Evolutionary conservation across 805 yeast species (phyloP).

Genomic region (Zygoascus biomembranicola): DNA sequence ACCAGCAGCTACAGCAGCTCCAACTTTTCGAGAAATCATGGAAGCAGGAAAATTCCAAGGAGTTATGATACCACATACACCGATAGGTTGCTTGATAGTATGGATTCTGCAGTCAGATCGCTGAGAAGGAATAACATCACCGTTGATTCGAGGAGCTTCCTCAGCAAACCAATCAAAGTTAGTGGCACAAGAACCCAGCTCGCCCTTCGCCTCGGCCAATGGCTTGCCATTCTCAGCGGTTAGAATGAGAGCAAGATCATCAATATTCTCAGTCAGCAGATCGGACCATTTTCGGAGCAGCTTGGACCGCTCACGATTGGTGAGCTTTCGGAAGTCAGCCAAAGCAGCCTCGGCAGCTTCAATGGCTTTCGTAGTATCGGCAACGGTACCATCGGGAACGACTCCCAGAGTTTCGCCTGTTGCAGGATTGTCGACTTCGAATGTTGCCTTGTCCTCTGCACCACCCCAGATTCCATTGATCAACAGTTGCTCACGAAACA

Average conservation of each 20-base stretch:
- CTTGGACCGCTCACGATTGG: conserved; percentile 49
- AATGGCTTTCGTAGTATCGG: conserved; percentile 47
- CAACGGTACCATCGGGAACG: conserved; percentile 49
- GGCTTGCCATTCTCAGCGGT: conserved; percentile 74
- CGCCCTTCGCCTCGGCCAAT: conserved; percentile 62
- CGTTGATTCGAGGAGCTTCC: conserved; percentile 57
- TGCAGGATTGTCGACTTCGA: conserved; percentile 74
- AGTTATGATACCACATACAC: conserved; percentile 70
- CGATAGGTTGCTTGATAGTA: conserved; percentile 65
- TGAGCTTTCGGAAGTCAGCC: conserved; percentile 40
- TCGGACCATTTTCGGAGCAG: conserved; percentile 45
- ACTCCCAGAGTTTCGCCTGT: conserved; percentile 41
- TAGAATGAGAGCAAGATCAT: conserved; percentile 56
- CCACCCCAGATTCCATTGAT: conserved; percentile 70
- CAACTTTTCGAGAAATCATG: conserved; percentile 66
- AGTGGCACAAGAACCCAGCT: conserved; percentile 56
- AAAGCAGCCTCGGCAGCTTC: conserved; percentile 48
- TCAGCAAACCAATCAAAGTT: conserved; percentile 89
- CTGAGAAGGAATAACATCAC: conserved; percentile 56
- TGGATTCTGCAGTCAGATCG: conserved; percentile 41
- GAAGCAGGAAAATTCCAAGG: conserved; percentile 85
- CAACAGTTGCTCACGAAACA: conserved; percentile 18
- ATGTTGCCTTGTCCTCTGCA: conserved; percentile 36
- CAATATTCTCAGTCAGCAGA: conserved; percentile 47
- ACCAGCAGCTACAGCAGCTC: conserved; percentile 74